Evolutionary conservation across 768 basidiomycete species (phyloP), one percentile per base, ranked within the genome.

Genomic region (Psilocybe tampanensis): DNA sequence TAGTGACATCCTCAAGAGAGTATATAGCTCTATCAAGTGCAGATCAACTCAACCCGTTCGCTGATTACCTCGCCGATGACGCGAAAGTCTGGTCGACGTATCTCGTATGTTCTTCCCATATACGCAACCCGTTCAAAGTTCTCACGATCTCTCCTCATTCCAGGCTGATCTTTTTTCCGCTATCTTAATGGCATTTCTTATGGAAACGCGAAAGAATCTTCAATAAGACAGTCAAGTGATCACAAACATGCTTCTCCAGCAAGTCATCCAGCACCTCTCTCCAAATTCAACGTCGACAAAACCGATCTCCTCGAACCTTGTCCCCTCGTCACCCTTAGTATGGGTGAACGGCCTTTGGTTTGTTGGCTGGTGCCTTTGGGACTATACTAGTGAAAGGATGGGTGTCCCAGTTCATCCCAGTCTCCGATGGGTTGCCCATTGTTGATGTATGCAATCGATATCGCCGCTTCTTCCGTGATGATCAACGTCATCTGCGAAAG

Each of bases 331-430:
- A 1, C 26, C 61, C 8, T 34, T 63, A 18, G 53, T 68, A 5
- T 60, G 62, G 53, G 61, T 64, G 22, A 72, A 69, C 45, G 55
- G 64, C 2, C 54, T 69, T 1, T 68, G 66, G 66, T 67, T 66
- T 45, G 60, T 66, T 70, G 7, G 64, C 62, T 26, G 62, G 68
- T 60, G 69, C 70, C 4, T 64, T 72, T 34, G 60, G 62, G 23
- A 68, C 66, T n/a, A 68, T 67, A 19, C 61, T 72, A 11, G 66
- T 62, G 15, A 60, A 61, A 51, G 62, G 60, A 11, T 66, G 64
- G 64, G 62, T 66, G 12, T 54, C 62, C 8, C 59, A 63, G 36
- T 66, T 60, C 47, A 58, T 61, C 11, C 64, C 62, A 0, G 56
- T 44, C 12, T 61, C 54, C 6, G 60, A 55, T 15, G 58, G 62